These are phyloP conservation scores for Aspergillus sojae DNA, from an alignment of 2,329 filamentous ascomycete genomes.

Conservation along the genomic window DNA sequence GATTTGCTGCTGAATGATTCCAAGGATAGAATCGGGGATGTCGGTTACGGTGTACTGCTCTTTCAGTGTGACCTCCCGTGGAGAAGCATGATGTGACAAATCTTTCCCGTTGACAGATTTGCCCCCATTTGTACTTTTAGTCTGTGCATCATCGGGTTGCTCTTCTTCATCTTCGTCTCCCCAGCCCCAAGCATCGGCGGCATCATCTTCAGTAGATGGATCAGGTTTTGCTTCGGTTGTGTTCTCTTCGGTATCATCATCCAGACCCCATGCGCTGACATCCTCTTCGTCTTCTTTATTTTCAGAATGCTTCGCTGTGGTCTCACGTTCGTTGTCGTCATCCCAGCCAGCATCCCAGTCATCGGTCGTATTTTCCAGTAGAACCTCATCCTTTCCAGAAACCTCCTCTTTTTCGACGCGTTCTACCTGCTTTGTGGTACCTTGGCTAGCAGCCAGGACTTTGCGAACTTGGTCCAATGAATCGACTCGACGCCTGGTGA, in stretches of 20 bases:
- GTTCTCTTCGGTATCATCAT: slow-evolving; percentile 41
- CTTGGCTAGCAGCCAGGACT: slow-evolving; percentile 68
- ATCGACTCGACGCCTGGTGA: slow-evolving; percentile 78
- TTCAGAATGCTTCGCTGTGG: slow-evolving; percentile 19
- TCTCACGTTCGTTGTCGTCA: slow-evolving; percentile 60
- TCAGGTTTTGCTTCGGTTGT: slow-evolving; percentile 20
- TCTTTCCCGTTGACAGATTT: slow-evolving; percentile 28
- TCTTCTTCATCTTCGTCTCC: slow-evolving; percentile 63
- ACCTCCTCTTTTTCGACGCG: slow-evolving; percentile 82
- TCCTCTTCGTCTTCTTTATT: slow-evolving; percentile 45
- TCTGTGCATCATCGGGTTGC: slow-evolving; percentile 29
- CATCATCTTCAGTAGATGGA: slow-evolving; percentile 29
- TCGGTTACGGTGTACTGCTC: slow-evolving; percentile 89
- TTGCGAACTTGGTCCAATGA: slow-evolving; percentile 74
- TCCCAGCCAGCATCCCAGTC: slow-evolving; percentile 85
- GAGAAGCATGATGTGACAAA: slow-evolving; percentile 16
- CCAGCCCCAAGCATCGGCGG: slow-evolving; percentile 80
- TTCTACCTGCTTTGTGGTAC: slow-evolving; percentile 71
- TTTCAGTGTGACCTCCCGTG: slow-evolving; percentile 72
- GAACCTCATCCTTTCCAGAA: slow-evolving; percentile 67
- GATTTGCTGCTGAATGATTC: slow-evolving; percentile 45
- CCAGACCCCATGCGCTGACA: slow-evolving; percentile 55
- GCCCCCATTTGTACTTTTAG: slow-evolving; percentile 19
- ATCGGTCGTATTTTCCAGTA: slow-evolving; percentile 56
- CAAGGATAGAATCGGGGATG: slow-evolving; percentile 74